Evolutionary conservation across 2,329 filamentous ascomycete genomes (phyloP), one percentile per base, ranked within the genome.

Genomic region (Phialophora verrucosa): DNA sequence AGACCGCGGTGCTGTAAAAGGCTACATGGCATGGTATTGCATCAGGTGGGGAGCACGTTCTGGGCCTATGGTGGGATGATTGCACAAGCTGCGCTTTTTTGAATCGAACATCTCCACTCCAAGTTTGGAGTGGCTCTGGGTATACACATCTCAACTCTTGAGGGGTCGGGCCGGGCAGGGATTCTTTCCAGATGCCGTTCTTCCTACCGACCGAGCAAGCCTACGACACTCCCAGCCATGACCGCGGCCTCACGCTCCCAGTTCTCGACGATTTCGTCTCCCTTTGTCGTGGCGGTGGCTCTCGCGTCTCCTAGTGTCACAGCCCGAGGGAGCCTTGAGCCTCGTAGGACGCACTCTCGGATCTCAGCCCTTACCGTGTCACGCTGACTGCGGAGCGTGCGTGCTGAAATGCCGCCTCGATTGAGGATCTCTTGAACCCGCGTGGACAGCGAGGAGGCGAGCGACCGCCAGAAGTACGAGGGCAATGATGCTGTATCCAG

Each of bases 161-260:
- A 20, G 38, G 17, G 5, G 23, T 2, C 1, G 23, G 23, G 23
- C 23, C 1, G 23, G 23, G 38, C 14, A 8, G 6, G 38, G 14
- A 7, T 7, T 3, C 14, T 44, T 44, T 17, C 38, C 38, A n/a
- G 17, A n/a, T 1, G 38, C 38, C 14, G 17, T 44, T 44, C 38
- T 44, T 44, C 17, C 55, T 66, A 72, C 27, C 70, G 65, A 44
- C 75, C 77, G 54, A 87, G 70, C n/a, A 79, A 76, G n/a, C 85
- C 84, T 58, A 93, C 83, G 5, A 97, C 88, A 73, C 91, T 91
- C 60, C 91, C 90, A 50, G 96, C 91, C 94, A 98, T 97, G 56
- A 98, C 93, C 1, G 93, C 93, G 56, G 93, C 90, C 79, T 98
- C 95, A 47, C 94, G 86, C 74, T 97, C 94, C 92, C 92, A 97